These are phyloP conservation scores for Erucastrum elatum DNA, from an alignment of 345 rosid species.

Conservation along the genomic window DNA sequence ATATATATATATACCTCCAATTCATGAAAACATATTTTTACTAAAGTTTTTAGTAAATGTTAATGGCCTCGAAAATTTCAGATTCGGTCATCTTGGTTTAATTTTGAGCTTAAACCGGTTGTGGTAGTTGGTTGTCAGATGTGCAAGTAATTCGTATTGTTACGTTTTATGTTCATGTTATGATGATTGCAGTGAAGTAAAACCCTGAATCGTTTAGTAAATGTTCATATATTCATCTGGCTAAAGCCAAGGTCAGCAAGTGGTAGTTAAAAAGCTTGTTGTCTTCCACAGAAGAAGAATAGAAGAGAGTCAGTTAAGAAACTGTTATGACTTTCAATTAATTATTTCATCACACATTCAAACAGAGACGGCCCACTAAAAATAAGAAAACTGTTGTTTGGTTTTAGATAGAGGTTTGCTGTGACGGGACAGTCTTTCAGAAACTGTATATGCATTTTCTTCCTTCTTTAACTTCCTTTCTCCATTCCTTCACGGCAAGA, in stretches of 20 bases:
- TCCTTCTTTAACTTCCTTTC: constrained; percentile 37
- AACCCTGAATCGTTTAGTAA: not conserved
- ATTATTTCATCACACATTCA: no score
- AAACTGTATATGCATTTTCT: constrained; percentile 43
- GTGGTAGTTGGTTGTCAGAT: not conserved
- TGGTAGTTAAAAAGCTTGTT: no score
- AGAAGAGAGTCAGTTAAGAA: no score
- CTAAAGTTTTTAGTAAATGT: no score
- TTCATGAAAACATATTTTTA: no score
- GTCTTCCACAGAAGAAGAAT: no score
- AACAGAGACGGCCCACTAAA: no score
- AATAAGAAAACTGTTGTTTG: not conserved
- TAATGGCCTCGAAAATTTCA: no score
- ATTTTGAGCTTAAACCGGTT: not conserved
- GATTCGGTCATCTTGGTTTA: no score
- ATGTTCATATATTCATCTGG: not conserved
- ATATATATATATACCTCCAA: no score
- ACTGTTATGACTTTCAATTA: no score
- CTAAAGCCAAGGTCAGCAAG: not conserved
- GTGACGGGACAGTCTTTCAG: constrained; percentile 33
- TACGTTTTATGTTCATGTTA: not conserved
- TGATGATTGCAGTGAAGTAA: not conserved
- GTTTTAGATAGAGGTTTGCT: constrained; percentile 25
- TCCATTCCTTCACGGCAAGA: constrained; percentile 41
- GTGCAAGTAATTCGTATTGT: not conserved